Percentiles rank a stretch among this genome's conserved stretches.
These are phyloP conservation scores for Pythium dissimile DNA, from an alignment of 352 stramenopile species.

Conservation along the genomic window DNA sequence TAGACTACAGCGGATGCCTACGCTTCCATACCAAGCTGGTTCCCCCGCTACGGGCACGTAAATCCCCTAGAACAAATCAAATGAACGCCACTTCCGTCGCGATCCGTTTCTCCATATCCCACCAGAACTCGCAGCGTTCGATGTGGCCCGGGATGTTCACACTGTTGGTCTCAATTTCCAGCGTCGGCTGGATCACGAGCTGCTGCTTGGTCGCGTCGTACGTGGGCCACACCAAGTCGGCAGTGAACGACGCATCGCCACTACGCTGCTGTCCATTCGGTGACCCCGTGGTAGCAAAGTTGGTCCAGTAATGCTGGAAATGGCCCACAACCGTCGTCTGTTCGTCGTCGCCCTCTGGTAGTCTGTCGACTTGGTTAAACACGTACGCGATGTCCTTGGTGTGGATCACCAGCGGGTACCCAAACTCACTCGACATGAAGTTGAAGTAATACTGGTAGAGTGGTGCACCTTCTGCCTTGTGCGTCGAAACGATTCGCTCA, in stretches of 20 bases:
- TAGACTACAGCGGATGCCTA: not conserved
- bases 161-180: not conserved
- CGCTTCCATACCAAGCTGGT: not conserved
- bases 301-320: not conserved
- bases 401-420: not conserved
- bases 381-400: not conserved
- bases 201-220: not conserved
- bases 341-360: not conserved
- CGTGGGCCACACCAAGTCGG: not conserved
- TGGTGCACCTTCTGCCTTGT: not conserved
- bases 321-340: not conserved
- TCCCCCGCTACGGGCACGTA: not conserved
- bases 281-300: not conserved
- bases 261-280: not conserved
- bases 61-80: not conserved
- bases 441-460: not conserved
- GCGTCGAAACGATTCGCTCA: too few species aligned
- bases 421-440: not conserved
- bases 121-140: constrained; percentile 1
- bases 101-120: not conserved
- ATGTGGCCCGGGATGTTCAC: not conserved
- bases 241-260: too few species aligned
- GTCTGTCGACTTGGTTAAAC: not conserved
- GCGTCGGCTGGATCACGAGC: not conserved
- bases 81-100: not conserved